These are phyloP conservation scores for Fusarium burgessii DNA, from an alignment of 2,329 filamentous ascomycete species.

Conservation along the genomic window DNA sequence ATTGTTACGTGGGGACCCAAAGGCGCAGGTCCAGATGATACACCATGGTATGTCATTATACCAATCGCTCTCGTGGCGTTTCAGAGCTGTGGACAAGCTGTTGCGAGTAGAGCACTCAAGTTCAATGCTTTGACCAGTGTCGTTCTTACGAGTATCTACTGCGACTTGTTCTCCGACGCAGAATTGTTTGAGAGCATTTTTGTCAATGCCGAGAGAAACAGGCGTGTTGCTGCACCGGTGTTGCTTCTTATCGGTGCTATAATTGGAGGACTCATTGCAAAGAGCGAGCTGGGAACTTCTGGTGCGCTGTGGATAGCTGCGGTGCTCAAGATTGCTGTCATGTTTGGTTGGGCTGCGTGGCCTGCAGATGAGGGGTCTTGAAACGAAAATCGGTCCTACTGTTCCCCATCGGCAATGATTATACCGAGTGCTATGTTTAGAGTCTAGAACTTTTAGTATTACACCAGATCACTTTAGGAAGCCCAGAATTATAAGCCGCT, in stretches of 20 bases:
- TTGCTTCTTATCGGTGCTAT: conserved; percentile 64
- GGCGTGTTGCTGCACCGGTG: conserved; percentile 62
- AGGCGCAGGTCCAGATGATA: conserved; percentile 55
- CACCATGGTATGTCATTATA: conserved; percentile 70
- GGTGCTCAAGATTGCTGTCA: conserved; percentile 66
- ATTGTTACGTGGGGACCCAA: conserved; percentile 64
- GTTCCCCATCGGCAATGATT: neutral
- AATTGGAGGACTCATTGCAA: conserved; percentile 62
- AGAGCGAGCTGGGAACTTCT: conserved; percentile 60
- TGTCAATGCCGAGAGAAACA: conserved; percentile 63
- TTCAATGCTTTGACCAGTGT: conserved; percentile 81
- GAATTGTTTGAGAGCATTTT: conserved; percentile 56
- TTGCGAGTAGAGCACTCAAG: conserved; percentile 77
- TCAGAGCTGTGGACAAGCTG: conserved; percentile 82
- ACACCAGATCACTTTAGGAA: conserved; percentile 15
- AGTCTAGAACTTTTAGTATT: neutral
- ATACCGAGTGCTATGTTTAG: neutral
- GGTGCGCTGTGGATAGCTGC: conserved; percentile 72
- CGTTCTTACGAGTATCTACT: conserved; percentile 85
- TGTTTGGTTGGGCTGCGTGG: conserved; percentile 72
- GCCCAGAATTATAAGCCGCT: neutral
- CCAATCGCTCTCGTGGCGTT: conserved; percentile 79
- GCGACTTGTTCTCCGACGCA: conserved; percentile 79
- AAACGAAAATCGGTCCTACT: neutral
- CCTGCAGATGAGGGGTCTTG: conserved; percentile 56